phyloP scores from a whole-genome alignment of 345 rosid species.

The Citrus hindsii region DNA sequence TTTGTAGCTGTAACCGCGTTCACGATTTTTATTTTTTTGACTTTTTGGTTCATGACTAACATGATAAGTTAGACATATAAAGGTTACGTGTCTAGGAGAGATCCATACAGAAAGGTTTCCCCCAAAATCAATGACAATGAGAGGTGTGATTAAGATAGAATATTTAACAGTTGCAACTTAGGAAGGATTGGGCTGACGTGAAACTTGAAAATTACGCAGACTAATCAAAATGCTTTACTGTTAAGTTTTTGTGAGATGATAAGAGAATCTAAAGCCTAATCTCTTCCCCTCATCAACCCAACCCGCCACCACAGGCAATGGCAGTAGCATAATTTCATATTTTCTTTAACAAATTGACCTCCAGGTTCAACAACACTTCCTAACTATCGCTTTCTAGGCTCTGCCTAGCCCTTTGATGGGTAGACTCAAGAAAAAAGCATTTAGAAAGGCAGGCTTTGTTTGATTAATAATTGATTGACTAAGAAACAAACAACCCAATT shows the following conservation, averaged over 20 bases:
- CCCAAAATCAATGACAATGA: neutral
- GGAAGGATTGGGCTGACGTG: neutral
- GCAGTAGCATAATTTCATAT: no score
- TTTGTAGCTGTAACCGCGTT: no score
- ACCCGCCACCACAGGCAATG: no score
- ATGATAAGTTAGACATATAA: neutral
- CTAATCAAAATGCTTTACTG: neutral
- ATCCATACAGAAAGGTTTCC: neutral
- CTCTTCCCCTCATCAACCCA: no score
- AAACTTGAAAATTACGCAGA: neutral
- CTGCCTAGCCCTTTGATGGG: no score
- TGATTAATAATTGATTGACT: no score
- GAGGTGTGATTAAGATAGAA: neutral
- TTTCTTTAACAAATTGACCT: neutral
- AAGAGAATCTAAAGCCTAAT: no score
- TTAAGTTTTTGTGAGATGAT: neutral
- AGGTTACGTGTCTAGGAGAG: neutral
- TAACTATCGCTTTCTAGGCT: neutral
- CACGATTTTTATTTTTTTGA: accelerated
- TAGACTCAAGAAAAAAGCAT: no score
- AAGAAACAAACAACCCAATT: no score
- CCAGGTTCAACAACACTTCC: neutral
- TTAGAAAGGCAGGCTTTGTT: no score
- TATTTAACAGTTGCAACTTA: neutral
- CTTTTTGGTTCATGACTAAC: neutral